These are phyloP conservation scores for Gigaspora rosea DNA, from an alignment of 192 early-diverging fungal species.

Conservation along the genomic window DNA sequence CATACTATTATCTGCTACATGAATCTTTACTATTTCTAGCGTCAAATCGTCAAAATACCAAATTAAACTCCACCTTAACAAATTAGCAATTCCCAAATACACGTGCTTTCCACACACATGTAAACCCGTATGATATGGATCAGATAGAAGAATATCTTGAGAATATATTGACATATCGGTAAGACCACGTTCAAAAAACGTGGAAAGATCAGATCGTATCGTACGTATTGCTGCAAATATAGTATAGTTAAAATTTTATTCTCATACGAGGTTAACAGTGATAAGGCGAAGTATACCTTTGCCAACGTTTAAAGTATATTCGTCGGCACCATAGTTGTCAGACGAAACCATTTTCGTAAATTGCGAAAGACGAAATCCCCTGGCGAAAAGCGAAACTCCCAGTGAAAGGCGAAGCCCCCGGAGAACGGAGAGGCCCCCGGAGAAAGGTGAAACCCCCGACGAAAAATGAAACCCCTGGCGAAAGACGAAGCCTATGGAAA, in stretches of 20 bases:
- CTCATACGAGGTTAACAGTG: too few species aligned
- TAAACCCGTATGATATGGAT: constrained; percentile 56
- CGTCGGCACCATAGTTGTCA: too few species aligned
- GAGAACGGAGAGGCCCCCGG: too few species aligned
- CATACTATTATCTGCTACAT: constrained; percentile 35
- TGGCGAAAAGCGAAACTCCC: too few species aligned
- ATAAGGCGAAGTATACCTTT: too few species aligned
- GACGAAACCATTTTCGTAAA: too few species aligned
- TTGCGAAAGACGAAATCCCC: too few species aligned
- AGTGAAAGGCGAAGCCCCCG: too few species aligned
- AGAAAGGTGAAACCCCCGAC: too few species aligned
- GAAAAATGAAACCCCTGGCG: too few species aligned
- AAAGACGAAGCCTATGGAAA: too few species aligned
- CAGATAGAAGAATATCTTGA: constrained; percentile 49
- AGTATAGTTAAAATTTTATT: background rate
- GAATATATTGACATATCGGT: constrained; percentile 50
- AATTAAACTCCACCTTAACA: constrained; percentile 56
- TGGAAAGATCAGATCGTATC: constrained; percentile 50
- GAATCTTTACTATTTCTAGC: constrained; percentile 50
- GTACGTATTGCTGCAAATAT: constrained; percentile 47
- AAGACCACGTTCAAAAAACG: constrained; percentile 54
- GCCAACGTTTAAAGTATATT: too few species aligned
- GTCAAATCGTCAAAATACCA: constrained; percentile 54
- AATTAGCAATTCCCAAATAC: constrained; percentile 53
- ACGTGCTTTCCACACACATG: constrained; percentile 49